Evolutionary conservation across 2,329 filamentous ascomycete genomes (phyloP), one percentile per base, ranked within the genome.

Genomic region (Ophiostoma tasmaniense): DNA sequence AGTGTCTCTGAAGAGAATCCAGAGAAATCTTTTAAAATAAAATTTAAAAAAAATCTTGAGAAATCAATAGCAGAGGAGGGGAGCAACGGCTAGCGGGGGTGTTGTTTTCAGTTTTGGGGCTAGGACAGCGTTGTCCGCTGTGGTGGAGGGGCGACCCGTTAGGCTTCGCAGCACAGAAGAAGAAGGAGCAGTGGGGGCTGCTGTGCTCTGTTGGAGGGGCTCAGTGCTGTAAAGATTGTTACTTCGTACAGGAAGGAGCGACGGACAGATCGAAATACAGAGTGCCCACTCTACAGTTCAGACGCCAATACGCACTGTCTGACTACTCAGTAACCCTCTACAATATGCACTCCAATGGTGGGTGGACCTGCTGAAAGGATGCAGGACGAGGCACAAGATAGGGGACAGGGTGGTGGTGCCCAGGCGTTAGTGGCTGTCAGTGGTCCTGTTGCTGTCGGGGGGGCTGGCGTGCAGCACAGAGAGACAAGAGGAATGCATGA

Each of bases 11-110:
- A 25, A 52, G 42, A 73, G 25, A 20, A 74, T 74, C 73, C 75
- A 74, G 73, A 71, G 73, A 73, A 73, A 72, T 73, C 74, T 72
- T n/a, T n/a, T n/a, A n/a, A n/a, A n/a, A n/a, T n/a, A n/a, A n/a
- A n/a, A n/a, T n/a, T n/a, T n/a, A n/a, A n/a, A n/a, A n/a, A n/a
- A n/a, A n/a, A n/a, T n/a, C n/a, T n/a, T n/a, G n/a, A n/a, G n/a
- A n/a, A n/a, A n/a, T n/a, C 69, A 74, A 73, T 70, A 74, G 73
- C 37, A 71, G 70, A 71, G 71, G 66, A 72, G 73, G 73, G 72
- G 73, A 73, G 73, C 72, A 70, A 66, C 66, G 28, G 13, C 55
- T 67, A 64, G 66, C 37, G 59, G 67, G 59, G 59, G 67, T 39
- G 28, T 64, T 33, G 66, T 62, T 33, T 33, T 33, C 33, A 33